Base-by-base conservation (phyloP, 192 early-diverging fungal genomes). In the Backusella luteola region DNA sequence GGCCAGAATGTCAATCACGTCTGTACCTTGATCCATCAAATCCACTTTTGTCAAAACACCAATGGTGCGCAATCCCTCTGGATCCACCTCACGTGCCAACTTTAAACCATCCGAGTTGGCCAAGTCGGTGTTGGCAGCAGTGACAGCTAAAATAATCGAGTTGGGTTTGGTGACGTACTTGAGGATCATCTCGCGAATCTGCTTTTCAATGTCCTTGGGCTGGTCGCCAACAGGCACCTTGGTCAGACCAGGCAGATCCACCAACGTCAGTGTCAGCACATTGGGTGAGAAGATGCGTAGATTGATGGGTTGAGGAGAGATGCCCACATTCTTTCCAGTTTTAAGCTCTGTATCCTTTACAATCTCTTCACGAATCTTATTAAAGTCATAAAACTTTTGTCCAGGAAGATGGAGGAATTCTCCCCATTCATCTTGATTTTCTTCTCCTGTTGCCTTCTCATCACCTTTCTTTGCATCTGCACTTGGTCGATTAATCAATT, bases 1-100 rank as follows among this genome's bases (percentile, higher is more conserved):
- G 15, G 97, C 97, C 79, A 99, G 89, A 81, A 99, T 98, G 80
- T 99, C 98, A 56, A 99, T 96, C 12, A 99, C 97, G 83, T 99
- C 98, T 29, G 98, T 99, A 35, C 98, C 98, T 83, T 91, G 88
- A 84, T 99, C 98, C 98, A 99, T 99, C 73, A 99, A 85, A 85
- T 99, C 98, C 73, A 99, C 89, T 84, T 99, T 99, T 77, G 98
- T 99, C 85, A 99, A 87, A 39, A 99, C 98, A 75, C 98, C 98
- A 81, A 99, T 98, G 9, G 98, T 99, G 66, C 98, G 92, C 29
- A 96, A 87, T 17, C 89, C 98, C 69, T 99, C 98, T 6, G 97
- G 97, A 76, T 99, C 98, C 8, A 98, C 95, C 81, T 99, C 97
- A 39, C 98, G 90, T 7, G 98, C 98, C 21, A 99, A 82, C 84